Base-by-base conservation (phyloP, 164 flowering plant genomes). In the Hamamelis virginiana region DNA sequence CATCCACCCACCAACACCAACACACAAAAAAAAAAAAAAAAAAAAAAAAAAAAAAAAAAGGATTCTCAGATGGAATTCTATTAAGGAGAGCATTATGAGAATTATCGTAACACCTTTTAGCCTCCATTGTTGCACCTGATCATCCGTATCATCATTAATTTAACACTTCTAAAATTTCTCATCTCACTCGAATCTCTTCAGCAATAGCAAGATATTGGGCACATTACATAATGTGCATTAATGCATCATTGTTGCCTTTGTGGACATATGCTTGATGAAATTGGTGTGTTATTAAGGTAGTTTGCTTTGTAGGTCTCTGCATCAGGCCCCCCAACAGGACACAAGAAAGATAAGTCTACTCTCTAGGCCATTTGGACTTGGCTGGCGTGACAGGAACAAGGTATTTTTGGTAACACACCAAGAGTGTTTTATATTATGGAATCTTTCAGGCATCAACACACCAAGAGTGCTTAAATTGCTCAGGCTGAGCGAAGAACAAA, bases 311-410 rank as follows among this genome's bases (percentile, higher is more conserved):
- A 77, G 82, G 69, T n/a, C 78, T n/a, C 46, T 14, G 14, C 78
- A 27, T 63, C 76, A 53, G 33, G 59, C 59, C 44, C 12, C 64
- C 22, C 1, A 68, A 52, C 61, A 45, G 48, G 73, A 75, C 19
- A 46, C 65, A 52, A 74, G 38, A 62, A 73, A 26, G 72, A 26
- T 27, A 12, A 68, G 82, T 38, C 57, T 77, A 19, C 67, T 80
- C 16, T 62, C 69, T 14, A 64, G 56, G 44, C 74, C 80, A 57
- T 82, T 82, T 72, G 81, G 76, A 52, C 68, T 81, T 63, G 83
- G 78, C 21, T 82, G 85, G 85, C 78, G 74, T 8, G 83, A 82
- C 66, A 74, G 67, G 65, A 80, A 71, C 74, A 82, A 82, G 85
- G 85, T 77, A 74, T 45, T n/a, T 8, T 9, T 4, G n/a, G n/a